Evolutionary conservation across 371 early-diverging fungal genomes (phyloP).

Genomic region (Rhizomucor miehei): DNA sequence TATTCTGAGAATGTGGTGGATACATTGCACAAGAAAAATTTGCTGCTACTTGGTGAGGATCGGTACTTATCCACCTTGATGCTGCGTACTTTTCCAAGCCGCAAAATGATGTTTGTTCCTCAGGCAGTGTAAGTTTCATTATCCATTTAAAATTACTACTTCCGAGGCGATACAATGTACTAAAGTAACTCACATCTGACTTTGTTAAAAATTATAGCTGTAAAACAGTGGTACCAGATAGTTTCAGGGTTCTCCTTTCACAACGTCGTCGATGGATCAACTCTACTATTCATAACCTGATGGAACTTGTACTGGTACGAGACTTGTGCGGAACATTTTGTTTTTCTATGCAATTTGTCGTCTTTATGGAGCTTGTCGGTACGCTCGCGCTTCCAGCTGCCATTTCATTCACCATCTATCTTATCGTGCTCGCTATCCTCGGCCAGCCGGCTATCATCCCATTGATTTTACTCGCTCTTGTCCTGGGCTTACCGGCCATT

Average conservation of each 20-base stretch:
- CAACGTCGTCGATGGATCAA: conserved; percentile 93
- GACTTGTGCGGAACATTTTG: conserved; percentile 90
- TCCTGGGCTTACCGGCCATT: conserved; percentile 82
- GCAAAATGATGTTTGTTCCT: conserved; percentile 92
- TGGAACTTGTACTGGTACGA: conserved; percentile 82
- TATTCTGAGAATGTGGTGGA: conserved; percentile 90
- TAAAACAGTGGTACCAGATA: conserved; percentile 83
- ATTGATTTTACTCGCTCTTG: conserved; percentile 61
- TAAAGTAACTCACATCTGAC: background rate
- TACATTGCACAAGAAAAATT: conserved; percentile 94
- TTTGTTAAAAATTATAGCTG: conserved; percentile 44
- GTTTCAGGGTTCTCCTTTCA: conserved; percentile 74
- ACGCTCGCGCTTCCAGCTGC: conserved; percentile 84
- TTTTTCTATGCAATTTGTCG: conserved; percentile 90
- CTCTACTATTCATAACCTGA: conserved; percentile 83
- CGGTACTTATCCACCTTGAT: conserved; percentile 94
- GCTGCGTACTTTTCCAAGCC: conserved; percentile 87
- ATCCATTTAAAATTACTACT: conserved; percentile 4
- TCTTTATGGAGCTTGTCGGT: conserved; percentile 83
- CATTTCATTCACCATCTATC: conserved; percentile 65
- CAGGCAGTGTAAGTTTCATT: conserved; percentile 62
- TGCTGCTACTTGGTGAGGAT: conserved; percentile 93
- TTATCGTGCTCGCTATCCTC: conserved; percentile 46
- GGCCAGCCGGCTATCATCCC: conserved; percentile 65
- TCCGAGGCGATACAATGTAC: too few relatives aligned